Percentiles rank a stretch among this genome's conserved stretches.
Evolutionary conservation across 140 eudicot genomes (phyloP).

Genomic region (Erigeron philadelphicus): DNA sequence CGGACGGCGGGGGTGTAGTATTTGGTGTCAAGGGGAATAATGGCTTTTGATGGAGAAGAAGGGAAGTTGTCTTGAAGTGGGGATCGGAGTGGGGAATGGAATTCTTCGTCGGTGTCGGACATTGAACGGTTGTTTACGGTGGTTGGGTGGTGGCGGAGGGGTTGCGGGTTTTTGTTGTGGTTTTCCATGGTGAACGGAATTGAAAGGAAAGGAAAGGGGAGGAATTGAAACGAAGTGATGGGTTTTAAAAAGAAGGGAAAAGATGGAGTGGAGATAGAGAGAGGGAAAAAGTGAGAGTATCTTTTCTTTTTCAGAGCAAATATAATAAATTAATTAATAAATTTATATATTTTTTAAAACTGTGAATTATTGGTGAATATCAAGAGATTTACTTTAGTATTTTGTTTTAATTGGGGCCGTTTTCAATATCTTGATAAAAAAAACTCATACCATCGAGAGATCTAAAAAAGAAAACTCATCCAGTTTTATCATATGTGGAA

Average conservation of each 20-base stretch:
- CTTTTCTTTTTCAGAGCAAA: no score
- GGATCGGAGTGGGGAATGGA: slow-evolving; percentile 12
- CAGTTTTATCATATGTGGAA: no score
- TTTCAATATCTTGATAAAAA: no score
- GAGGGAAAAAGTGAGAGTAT: slow-evolving; percentile 26
- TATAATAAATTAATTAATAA: no score
- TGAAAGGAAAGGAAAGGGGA: not conserved
- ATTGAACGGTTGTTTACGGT: slow-evolving; percentile 40
- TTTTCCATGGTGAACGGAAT: slow-evolving; percentile 29
- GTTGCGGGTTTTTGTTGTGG: slow-evolving; percentile 2
- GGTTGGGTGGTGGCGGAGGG: slow-evolving; percentile 18
- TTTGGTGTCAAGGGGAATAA: slow-evolving; percentile 36
- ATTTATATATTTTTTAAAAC: no score
- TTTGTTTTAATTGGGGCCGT: no score
- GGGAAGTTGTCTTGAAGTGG: slow-evolving; percentile 33
- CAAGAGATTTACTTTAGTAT: no score
- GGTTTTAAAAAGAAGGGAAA: not conserved
- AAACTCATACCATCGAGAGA: no score
- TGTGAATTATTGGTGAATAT: no score
- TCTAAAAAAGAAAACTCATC: no score
- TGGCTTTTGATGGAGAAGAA: slow-evolving; percentile 31
- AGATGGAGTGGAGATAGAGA: not conserved
- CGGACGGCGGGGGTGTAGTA: slow-evolving; percentile 33
- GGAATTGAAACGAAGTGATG: slow-evolving; percentile 12
- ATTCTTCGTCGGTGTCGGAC: slow-evolving; percentile 56